Evolutionary conservation across 2,329 filamentous ascomycete species (phyloP).

Genomic region (Penicillium frequentans): DNA sequence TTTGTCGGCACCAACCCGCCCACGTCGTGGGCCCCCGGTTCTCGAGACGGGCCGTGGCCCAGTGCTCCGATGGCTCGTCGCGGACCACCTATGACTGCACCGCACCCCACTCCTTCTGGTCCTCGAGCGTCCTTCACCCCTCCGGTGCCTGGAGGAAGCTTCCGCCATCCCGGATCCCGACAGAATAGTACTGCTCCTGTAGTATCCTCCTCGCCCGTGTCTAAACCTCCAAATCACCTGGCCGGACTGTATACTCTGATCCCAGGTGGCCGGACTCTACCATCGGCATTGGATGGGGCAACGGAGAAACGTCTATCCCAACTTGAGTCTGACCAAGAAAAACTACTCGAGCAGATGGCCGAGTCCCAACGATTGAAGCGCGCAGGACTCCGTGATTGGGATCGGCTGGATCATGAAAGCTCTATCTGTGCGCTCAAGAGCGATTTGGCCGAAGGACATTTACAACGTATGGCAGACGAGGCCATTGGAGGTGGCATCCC

Average conservation of each 20-base stretch:
- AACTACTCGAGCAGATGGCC: constrained; percentile 44
- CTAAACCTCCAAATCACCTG: constrained; percentile 42
- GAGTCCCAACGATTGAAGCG: constrained; percentile 47
- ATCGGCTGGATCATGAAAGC: constrained; percentile 48
- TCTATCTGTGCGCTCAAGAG: constrained; percentile 48
- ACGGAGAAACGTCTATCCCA: constrained; percentile 47
- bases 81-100: constrained; percentile 27
- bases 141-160: constrained; percentile 27
- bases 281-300: constrained; percentile 38
- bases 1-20: constrained; percentile 49
- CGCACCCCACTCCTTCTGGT: constrained; percentile 38
- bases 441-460: constrained; percentile 49
- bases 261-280: constrained; percentile 43
- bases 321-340: constrained; percentile 47
- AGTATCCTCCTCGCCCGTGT: constrained; percentile 34
- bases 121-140: constrained; percentile 36
- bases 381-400: constrained; percentile 47
- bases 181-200: constrained; percentile 35
- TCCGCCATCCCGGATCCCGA: constrained; percentile 38
- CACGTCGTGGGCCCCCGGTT: constrained; percentile 41
- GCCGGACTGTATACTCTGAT: constrained; percentile 40
- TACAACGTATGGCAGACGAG: constrained; percentile 49
- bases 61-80: constrained; percentile 34
- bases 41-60: constrained; percentile 36
- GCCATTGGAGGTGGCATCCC: constrained; percentile 39